A percentile compares a stretch with the other conserved stretches of the same genome.
These are phyloP conservation scores for Rhodomyrtus tomentosa DNA, from an alignment of 345 rosid species.

Conservation along the genomic window DNA sequence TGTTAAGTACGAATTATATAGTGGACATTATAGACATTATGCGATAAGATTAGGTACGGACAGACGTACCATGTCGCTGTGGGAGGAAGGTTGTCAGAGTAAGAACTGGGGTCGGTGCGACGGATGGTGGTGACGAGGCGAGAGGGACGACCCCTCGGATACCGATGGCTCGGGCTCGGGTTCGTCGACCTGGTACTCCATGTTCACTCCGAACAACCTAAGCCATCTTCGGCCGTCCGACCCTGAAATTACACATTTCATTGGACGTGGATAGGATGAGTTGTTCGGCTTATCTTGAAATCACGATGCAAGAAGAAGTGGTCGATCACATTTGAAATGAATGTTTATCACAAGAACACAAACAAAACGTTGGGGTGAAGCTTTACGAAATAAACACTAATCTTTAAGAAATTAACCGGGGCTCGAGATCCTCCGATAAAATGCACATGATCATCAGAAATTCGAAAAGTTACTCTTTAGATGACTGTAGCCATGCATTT, in stretches of 20 bases:
- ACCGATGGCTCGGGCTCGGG: background rate
- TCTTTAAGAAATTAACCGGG: background rate
- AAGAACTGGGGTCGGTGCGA: background rate
- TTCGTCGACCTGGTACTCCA: slow-evolving; percentile 68
- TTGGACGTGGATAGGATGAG: background rate
- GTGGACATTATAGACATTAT: background rate
- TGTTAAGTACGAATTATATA: background rate
- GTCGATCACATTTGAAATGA: slow-evolving; percentile 18
- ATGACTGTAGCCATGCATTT: background rate
- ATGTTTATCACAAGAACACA: background rate
- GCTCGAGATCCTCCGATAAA: background rate
- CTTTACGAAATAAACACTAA: background rate
- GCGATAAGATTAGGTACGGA: background rate
- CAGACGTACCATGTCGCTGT: background rate
- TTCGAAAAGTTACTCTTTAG: background rate
- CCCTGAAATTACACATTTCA: slow-evolving; percentile 5
- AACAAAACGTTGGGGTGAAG: background rate
- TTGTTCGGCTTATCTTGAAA: background rate
- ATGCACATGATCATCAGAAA: background rate
- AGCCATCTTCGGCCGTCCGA: slow-evolving; percentile 18
- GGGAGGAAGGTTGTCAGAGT: background rate
- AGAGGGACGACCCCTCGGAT: background rate
- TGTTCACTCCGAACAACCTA: slow-evolving; percentile 83
- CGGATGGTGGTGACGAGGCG: background rate
- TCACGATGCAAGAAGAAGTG: background rate